Base-by-base conservation (phyloP, 2,329 filamentous ascomycete genomes). In the Mycocentrospora acerina region DNA sequence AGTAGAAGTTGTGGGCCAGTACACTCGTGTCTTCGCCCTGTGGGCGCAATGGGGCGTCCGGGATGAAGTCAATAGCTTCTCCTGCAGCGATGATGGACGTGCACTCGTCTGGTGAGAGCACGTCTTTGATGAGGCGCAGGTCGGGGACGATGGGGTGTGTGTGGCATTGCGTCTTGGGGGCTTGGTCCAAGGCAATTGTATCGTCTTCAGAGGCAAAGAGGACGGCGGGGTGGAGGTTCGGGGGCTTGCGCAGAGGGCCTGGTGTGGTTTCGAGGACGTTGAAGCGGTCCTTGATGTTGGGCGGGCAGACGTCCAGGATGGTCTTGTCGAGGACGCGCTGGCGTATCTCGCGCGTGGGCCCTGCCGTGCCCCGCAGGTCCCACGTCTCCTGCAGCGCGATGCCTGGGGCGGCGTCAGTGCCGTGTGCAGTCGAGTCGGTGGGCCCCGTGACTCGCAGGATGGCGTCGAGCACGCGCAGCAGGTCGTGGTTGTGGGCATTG, bases 1-100 rank as follows among this genome's bases (percentile, higher is more conserved):
- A 87, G 69, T 86, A 86, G 51, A 87, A 85, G 62, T 86, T 87
- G 68, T 87, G 83, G 0, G 83, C 83, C 1, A 86, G 64, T 31
- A 86, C 76, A 53, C 81, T 85, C 16, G 74, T 73, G 36, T 69
- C 68, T 44, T 85, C 81, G 12, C 79, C 80, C 39, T 82, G 80
- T n/a, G 81, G 79, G 2, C 81, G 78, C 19, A 86, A 68, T 0
- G 83, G 83, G 1, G 81, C 80, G 53, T 88, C 84, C 0, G 84
- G 83, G 0, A 83, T 71, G 47, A 86, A 88, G 6, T 77, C 77
- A 30, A 85, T 76, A 0, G 73, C 72, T 58, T 88, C 84, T 4
- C 79, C 83, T 0, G 83, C 80, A 1, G 81, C 78, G 14, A 88
- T 80, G 37, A 88, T 85, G 10, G 79, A 72, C 32, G 72, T 77